These are phyloP conservation scores for Cystobasidium pallidum DNA, from an alignment of 1,284 basidiomycete species.

Conservation along the genomic window DNA sequence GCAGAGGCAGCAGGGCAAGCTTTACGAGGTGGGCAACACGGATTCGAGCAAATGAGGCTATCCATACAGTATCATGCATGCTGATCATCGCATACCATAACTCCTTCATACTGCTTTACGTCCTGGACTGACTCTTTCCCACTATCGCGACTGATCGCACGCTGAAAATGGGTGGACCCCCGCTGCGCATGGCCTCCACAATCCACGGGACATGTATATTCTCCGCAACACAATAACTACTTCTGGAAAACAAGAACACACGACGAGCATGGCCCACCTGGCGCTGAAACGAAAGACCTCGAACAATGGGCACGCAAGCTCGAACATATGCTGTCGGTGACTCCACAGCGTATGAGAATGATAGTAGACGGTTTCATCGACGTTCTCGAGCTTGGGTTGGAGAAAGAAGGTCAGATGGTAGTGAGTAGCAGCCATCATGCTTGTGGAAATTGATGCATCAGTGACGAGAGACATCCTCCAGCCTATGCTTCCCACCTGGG, in stretches of 20 bases:
- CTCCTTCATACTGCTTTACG: no score
- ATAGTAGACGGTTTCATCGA: constrained; percentile 96
- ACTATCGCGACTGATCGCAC: background rate
- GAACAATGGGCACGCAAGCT: constrained; percentile 51
- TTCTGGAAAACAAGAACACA: constrained; percentile 13
- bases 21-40: constrained; percentile 29
- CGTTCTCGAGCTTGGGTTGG: constrained; percentile 81
- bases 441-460: constrained; percentile 31
- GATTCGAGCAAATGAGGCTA: background rate
- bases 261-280: constrained; percentile 22
- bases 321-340: constrained; percentile 67
- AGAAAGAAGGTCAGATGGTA: constrained; percentile 82
- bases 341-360: constrained; percentile 92
- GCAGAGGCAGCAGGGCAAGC: constrained; percentile 36
- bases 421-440: constrained; percentile 63
- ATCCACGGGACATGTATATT: no score
- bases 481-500: constrained; percentile 78
- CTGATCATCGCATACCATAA: background rate
- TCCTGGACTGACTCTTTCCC: background rate
- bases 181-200: no score
- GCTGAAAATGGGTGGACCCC: background rate
- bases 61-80: background rate
- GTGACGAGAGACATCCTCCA: constrained; percentile 49
- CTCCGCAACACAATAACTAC: no score
- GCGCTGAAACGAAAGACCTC: constrained; percentile 47